A percentile compares a stretch with the other conserved stretches of the same genome.
Evolutionary conservation across 805 yeast genomes (phyloP).

Genomic region (Starmerella bombicola): DNA sequence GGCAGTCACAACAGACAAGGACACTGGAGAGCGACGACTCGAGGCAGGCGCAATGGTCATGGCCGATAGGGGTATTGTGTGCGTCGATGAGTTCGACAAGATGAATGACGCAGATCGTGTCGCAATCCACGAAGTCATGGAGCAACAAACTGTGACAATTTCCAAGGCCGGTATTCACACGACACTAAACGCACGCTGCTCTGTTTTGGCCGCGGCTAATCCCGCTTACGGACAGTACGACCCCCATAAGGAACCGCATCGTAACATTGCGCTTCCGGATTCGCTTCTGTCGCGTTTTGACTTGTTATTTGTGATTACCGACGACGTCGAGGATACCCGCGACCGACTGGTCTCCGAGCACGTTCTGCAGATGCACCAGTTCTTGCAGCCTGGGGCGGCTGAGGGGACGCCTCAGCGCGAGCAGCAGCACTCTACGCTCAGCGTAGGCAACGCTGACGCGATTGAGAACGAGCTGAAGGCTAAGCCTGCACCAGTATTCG

Average conservation of each 20-base stretch:
- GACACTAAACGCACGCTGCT: constrained; percentile 88
- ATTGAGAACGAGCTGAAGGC: constrained; percentile 21
- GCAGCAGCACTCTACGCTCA: constrained; percentile 50
- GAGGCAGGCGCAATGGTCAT: constrained; percentile 99
- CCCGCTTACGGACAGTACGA: constrained; percentile 96
- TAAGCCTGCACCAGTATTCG: constrained; percentile 39
- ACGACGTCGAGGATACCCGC: constrained; percentile 72
- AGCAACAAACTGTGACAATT: constrained; percentile 95
- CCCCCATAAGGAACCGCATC: constrained; percentile 89
- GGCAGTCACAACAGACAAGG: constrained; percentile 91
- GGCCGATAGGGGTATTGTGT: constrained; percentile 93
- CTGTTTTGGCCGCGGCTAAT: constrained; percentile 95
- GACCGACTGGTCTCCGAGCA: constrained; percentile 89
- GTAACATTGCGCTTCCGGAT: constrained; percentile 93
- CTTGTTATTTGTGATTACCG: constrained; percentile 87
- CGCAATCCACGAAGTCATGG: constrained; percentile 99
- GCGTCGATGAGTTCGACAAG: constrained; percentile 97
- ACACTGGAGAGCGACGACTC: constrained; percentile 89
- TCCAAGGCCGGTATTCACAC: constrained; percentile 98
- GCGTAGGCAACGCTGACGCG: constrained; percentile 57
- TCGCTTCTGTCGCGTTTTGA: constrained; percentile 94
- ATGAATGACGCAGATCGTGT: constrained; percentile 96
- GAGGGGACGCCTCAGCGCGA: constrained; percentile 94
- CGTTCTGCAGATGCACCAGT: constrained; percentile 87
- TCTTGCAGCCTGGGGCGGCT: constrained; percentile 68